Percentiles rank a stretch among this genome's conserved stretches.
Evolutionary conservation across 169 alveolate species (phyloP).

Genomic region (Blepharisma undulans): DNA sequence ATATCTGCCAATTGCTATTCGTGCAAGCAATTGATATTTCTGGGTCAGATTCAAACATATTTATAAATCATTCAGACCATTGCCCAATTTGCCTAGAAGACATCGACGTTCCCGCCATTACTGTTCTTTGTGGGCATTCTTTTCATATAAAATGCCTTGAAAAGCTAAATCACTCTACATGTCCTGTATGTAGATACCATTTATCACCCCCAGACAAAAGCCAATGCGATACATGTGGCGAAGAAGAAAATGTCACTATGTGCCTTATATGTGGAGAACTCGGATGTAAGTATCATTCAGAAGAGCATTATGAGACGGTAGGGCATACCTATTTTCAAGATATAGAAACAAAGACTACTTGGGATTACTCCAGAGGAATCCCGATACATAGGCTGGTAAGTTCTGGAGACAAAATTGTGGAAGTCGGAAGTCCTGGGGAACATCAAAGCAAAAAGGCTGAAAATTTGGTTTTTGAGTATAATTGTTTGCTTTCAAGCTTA

Average conservation of each 20-base stretch:
- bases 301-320: constrained; percentile 56
- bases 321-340: constrained; percentile 70
- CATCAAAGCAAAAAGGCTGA: constrained; percentile 50
- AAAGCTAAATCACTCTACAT: constrained; percentile 30
- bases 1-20: constrained; percentile 15
- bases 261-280: constrained; percentile 74
- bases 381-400: constrained; percentile 70
- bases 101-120: background rate
- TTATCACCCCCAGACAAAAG: constrained; percentile 32
- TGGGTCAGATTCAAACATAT: background rate
- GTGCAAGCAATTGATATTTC: background rate
- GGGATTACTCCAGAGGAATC: constrained; percentile 71
- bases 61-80: background rate
- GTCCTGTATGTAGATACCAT: constrained; percentile 42
- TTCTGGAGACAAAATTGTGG: constrained; percentile 42
- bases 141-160: constrained; percentile 28
- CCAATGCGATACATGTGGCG: constrained; percentile 68
- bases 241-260: constrained; percentile 61
- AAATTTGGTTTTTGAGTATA: constrained; percentile 55
- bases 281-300: constrained; percentile 76
- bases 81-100: constrained; percentile 47
- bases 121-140: constrained; percentile 42
- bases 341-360: constrained; percentile 63
- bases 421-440: constrained; percentile 30
- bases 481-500: constrained; percentile 49